Base-by-base conservation (phyloP, 1,139 yeast species). In the Chernovozyma sophiae-reginae region DNA sequence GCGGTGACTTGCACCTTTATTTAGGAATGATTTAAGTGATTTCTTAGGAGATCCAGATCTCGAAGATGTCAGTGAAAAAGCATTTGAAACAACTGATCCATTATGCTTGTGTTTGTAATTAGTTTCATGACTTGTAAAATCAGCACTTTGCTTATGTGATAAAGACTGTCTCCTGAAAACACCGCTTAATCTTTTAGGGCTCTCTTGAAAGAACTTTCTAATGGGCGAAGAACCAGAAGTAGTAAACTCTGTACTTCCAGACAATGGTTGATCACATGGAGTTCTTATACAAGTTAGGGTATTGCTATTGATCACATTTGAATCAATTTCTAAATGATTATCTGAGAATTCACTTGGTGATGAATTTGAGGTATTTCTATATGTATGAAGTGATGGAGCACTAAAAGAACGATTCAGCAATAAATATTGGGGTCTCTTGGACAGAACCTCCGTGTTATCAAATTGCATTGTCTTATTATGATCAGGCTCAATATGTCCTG, bases 341-440 rank as follows among this genome's bases (percentile, higher is more conserved):
- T 29, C n/a, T 30, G 17, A 14, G 14, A 12, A 4, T 15, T 16
- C 43, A 19, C 19, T 20, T 37, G 33, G 37, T 20, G 17, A 4
- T 3, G 36, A 35, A 11, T 16, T 24, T 11, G 40, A 34, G 10
- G 19, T 14, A 30, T 54, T 50, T 35, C 68, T 46, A 41, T 54
- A 66, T 3, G 73, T 65, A 41, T 68, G 68, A 27, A 68, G 51
- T 3, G 73, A 68, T 4, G 74, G 74, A 1, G 72, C 73, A 49
- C 72, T 63, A 26, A 50, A 47, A 1, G 71, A 60, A 24, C 67
- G 37, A 40, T 48, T 51, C 58, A 58, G 58, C n/a, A 47, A 42
- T 10, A 49, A 36, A 31, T 43, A 47, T 15, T 49, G 40, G 3
- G 50, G 46, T 22, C 40, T 33, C 19, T 35, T 29, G 3, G 40